Evolutionary conservation across 1,139 yeast genomes (phyloP).

Genomic region (Taiozyma onychis): DNA sequence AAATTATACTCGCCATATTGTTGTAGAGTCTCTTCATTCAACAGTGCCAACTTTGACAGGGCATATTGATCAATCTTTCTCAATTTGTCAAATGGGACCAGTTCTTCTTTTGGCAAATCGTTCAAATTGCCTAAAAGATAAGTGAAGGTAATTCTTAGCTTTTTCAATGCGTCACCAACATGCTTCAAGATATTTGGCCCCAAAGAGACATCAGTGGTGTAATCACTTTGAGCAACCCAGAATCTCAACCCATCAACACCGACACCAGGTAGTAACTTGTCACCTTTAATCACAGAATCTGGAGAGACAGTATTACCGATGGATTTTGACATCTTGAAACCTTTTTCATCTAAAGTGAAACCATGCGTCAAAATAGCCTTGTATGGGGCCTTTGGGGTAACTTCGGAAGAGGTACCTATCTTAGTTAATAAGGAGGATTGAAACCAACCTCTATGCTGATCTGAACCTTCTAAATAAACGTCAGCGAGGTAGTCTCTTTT

Average conservation of each 20-base stretch:
- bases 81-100: slow-evolving; percentile 34
- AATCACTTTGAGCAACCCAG: slow-evolving; percentile 89
- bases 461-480: slow-evolving; percentile 88
- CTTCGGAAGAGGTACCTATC: slow-evolving; percentile 38
- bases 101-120: slow-evolving; percentile 26
- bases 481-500: slow-evolving; percentile 49
- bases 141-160: slow-evolving; percentile 75
- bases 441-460: slow-evolving; percentile 99
- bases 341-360: slow-evolving; percentile 79
- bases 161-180: slow-evolving; percentile 76
- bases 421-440: slow-evolving; percentile 87
- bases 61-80: slow-evolving; percentile 60
- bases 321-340: slow-evolving; percentile 91
- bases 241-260: slow-evolving; percentile 91
- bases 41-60: slow-evolving; percentile 45
- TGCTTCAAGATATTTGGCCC: slow-evolving; percentile 69
- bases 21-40: slow-evolving; percentile 38
- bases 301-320: slow-evolving; percentile 81
- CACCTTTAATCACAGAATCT: slow-evolving; percentile 58
- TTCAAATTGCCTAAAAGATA: slow-evolving; percentile 74
- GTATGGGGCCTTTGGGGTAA: slow-evolving; percentile 53
- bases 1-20: slow-evolving; percentile 58
- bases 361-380: slow-evolving; percentile 85
- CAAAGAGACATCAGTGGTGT: slow-evolving; percentile 70
- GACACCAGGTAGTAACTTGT: slow-evolving; percentile 43